Base-by-base conservation (phyloP, 2,329 filamentous ascomycete genomes). In the Byssothecium circinans region DNA sequence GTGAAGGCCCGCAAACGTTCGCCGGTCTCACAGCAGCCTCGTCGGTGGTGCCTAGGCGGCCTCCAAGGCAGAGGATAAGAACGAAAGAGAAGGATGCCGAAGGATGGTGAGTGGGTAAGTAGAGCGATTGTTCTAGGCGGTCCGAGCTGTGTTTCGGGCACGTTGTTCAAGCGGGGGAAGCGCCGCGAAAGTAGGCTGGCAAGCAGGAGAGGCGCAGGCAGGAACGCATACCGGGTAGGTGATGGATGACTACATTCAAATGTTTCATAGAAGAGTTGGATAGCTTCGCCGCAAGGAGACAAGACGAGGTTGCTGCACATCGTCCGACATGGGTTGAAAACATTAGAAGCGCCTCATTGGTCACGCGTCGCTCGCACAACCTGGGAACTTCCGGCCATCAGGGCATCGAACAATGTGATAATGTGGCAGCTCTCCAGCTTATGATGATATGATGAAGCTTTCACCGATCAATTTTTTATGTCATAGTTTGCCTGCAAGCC, bases 401-500 rank as follows among this genome's bases (percentile, higher is more conserved):
- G 11, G 25, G 25, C 25, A 27, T 11, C 25, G 25, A 27, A 27
- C 25, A 27, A 27, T 27, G 25, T 27, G 25, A 27, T 7, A 27
- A 27, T 27, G 25, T 27, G 25, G 11, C 29, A 5, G 14, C 29
- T 14, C 29, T 8, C 5, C 12, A 32, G 29, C 23, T 25, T 25
- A 10, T 6, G 23, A 25, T 25, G 23, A 6, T 5, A 25, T 25
- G 10, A n/a, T n/a, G n/a, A n/a, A n/a, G n/a, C n/a, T n/a, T 10
- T 10, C 23, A 25, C 23, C 23, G 23, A 25, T 25, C 6, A 10
- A 25, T 10, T 25, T n/a, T 25, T 25, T 25, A 25, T 25, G 23
- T 25, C 5, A 60, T 59, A 61, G 57, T 50, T 45, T 44, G 7
- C 44, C 46, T 41, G 38, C 44, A 36, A 52, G 45, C 43, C 40